phyloP scores from a whole-genome alignment of 495 filamentous ascomycete genomes.

The Astrocystis sublimbata region DNA sequence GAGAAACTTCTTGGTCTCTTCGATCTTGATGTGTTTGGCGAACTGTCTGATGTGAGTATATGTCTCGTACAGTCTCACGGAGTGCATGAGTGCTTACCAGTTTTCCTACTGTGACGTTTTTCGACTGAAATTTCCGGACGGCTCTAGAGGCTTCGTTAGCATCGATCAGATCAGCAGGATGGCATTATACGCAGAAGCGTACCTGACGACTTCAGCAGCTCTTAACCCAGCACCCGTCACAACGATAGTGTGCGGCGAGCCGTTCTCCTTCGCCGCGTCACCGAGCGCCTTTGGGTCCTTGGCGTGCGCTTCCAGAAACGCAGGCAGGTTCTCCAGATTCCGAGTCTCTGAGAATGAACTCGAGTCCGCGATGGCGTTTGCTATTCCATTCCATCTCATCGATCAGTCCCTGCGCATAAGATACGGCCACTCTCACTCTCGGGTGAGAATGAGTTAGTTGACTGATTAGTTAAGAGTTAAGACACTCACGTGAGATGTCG shows the following conservation, averaged over 20 bases:
- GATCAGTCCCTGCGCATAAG: not conserved
- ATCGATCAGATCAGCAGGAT: not conserved
- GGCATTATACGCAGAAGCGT: slow-evolving; percentile 1
- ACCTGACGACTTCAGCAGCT: slow-evolving; percentile 78
- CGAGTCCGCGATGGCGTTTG: slow-evolving; percentile 61
- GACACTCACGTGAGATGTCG: slow-evolving; percentile 72
- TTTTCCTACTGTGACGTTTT: slow-evolving; percentile 77
- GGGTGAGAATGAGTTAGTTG: no score
- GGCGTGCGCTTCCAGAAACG: slow-evolving; percentile 69
- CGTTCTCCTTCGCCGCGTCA: slow-evolving; percentile 65
- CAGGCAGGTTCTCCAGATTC: slow-evolving; percentile 67
- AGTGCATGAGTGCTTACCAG: slow-evolving; percentile 48
- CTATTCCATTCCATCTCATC: slow-evolving; percentile 24
- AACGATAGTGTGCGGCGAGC: slow-evolving; percentile 84
- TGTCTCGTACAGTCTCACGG: not conserved
- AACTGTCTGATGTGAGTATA: slow-evolving; percentile 50
- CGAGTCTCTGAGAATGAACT: slow-evolving; percentile 66
- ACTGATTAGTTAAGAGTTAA: no score
- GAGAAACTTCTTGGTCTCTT: slow-evolving; percentile 80
- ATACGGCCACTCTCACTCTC: not conserved
- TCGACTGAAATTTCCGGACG: slow-evolving; percentile 74
- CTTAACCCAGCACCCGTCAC: slow-evolving; percentile 76
- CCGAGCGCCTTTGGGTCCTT: slow-evolving; percentile 56
- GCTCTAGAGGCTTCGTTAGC: slow-evolving; percentile 48
- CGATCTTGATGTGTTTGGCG: slow-evolving; percentile 95